Base-by-base conservation (phyloP, 1,284 basidiomycete species). In the Rhizoctonia solani region DNA sequence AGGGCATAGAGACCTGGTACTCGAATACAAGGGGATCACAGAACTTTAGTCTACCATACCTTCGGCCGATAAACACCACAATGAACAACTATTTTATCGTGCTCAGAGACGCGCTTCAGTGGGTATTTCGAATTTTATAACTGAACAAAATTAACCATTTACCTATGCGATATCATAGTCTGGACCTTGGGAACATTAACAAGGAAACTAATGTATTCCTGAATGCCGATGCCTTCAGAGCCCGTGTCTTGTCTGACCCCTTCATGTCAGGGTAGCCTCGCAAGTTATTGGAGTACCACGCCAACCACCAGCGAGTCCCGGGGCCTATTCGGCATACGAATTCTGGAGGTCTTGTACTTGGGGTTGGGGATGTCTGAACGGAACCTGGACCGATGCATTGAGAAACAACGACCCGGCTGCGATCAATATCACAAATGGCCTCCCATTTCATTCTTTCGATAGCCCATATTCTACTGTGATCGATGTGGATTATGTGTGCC, bases 401-500 rank as follows among this genome's bases (percentile, higher is more conserved):
- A 19, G 54, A 14, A 47, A 9, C 9, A 27, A 39, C 8, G 52
- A 44, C 37, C 21, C 52, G 42, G 3, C 1, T 9, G 25, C 63
- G 54, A 25, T 46, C 5, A 66, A 47, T 27, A 66, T 66, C 41
- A 54, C 63, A 1, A 42, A 32, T 11, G 63, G 63, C 41, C 27
- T 66, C 13, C 63, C 63, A 6, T 14, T 66, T 2, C 13, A 47
- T 19, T 6, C 11, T 4, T 49, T 54, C 11, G 41, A 19, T 4
- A 37, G 52, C 4, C 25, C 29, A 9, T 54, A 49, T 19, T 27
- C 63, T 23, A 54, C 52, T 5, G 63, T 66, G 52, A 66, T 66
- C 23, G 63, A 66, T n/a, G 63, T 66, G 19, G 50, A 66, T 14
- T 66, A 66, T 37, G 63, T 66, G 14, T 66, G 63, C 41, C 63